phyloP scores from a whole-genome alignment of 805 yeast species.

The Sugiyamaella lignohabitans region DNA sequence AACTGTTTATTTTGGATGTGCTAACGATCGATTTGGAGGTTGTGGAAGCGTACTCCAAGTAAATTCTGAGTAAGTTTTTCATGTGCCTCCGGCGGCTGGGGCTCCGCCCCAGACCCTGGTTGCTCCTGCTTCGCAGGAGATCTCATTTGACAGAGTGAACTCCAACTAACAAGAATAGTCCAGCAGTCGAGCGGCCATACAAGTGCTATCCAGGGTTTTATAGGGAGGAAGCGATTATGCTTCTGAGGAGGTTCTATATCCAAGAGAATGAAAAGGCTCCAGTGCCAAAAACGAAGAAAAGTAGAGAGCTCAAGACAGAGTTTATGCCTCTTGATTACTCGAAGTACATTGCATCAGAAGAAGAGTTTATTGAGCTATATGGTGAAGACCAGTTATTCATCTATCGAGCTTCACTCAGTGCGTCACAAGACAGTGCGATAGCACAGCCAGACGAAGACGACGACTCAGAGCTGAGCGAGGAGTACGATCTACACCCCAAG shows the following conservation, averaged over 20 bases:
- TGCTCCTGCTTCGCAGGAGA: too few relatives aligned
- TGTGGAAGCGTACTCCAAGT: conserved; percentile 78
- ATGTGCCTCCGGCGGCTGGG: too few relatives aligned
- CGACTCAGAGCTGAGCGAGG: conserved; percentile 1
- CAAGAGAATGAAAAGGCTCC: conserved; percentile 86
- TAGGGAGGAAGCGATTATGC: conserved; percentile 73
- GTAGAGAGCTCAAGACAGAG: conserved; percentile 41
- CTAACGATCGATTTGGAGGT: conserved; percentile 94
- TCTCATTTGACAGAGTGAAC: too few relatives aligned
- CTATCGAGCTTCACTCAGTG: conserved; percentile 13
- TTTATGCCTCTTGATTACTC: conserved; percentile 52
- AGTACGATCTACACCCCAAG: conserved; percentile 7
- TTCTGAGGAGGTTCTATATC: conserved; percentile 77
- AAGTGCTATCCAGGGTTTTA: conserved; percentile 68
- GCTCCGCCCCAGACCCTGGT: too few relatives aligned
- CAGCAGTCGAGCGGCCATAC: conserved; percentile 36
- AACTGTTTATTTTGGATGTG: conserved; percentile 82
- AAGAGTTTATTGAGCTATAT: conserved; percentile 46
- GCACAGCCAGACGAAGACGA: not conserved
- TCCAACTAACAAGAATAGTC: too few relatives aligned
- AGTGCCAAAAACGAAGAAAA: conserved; percentile 64
- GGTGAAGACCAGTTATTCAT: conserved; percentile 35
- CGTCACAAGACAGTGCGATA: not conserved
- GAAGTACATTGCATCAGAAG: conserved; percentile 41
- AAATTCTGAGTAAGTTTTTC: conserved; percentile 39